A percentile compares a stretch with the other conserved stretches of the same genome.
Conservation (phyloP, 2,329 filamentous ascomycete species). For the Chaetomium globosum region DNA sequence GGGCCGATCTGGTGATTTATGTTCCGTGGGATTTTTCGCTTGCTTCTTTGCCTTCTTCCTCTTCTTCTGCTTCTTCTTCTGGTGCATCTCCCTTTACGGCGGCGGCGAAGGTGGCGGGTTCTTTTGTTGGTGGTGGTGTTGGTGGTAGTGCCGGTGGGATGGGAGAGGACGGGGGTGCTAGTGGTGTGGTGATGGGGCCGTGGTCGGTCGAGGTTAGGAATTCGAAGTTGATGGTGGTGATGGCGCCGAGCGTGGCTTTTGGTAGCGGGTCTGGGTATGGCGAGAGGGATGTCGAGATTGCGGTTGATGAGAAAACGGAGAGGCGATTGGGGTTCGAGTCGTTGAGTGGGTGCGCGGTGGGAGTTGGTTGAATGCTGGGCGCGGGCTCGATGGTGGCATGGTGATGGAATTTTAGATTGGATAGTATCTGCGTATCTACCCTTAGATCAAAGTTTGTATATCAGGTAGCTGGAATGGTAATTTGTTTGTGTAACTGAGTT, state of each 20-base stretch:
- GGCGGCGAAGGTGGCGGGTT: not conserved
- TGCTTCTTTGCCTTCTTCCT: not conserved
- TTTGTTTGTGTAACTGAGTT: not conserved
- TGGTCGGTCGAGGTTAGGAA: conserved; percentile 40
- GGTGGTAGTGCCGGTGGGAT: not conserved
- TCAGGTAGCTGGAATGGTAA: not conserved
- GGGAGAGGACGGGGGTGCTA: conserved; percentile 25
- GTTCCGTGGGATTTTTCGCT: conserved; percentile 44
- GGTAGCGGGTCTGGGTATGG: conserved; percentile 52
- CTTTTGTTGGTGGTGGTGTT: not conserved
- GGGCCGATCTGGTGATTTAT: conserved; percentile 77
- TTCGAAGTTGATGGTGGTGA: conserved; percentile 31
- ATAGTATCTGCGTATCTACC: too few relatives aligned
- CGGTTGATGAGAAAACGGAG: conserved; percentile 68
- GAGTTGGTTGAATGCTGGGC: conserved; percentile 33
- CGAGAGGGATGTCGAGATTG: conserved; percentile 47
- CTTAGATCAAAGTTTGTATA: too few relatives aligned
- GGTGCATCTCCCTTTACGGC: not conserved
- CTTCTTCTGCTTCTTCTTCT: not conserved
- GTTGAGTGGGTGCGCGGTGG: conserved; percentile 71
- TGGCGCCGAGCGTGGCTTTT: conserved; percentile 36
- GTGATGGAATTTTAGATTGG: conserved; percentile 13
- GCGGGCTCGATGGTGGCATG: not conserved
- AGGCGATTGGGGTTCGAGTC: conserved; percentile 83
- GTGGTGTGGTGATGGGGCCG: conserved; percentile 15